A percentile compares a stretch with the other conserved stretches of the same genome.
Conservation (phyloP, 1,139 yeast genomes). For the Nakaseomyces bracarensis region DNA sequence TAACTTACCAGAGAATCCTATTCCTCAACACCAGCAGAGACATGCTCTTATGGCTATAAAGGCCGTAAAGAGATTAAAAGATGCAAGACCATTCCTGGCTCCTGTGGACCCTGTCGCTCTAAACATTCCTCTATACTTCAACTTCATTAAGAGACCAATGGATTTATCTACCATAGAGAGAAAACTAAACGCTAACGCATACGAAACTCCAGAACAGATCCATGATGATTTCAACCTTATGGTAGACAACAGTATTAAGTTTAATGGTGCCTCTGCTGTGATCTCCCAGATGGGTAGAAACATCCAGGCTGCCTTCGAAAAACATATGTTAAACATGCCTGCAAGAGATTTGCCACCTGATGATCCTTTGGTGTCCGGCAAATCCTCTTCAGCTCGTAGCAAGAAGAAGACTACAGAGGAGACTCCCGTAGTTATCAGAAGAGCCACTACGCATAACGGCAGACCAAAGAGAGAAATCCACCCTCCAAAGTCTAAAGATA, state of each 20-base stretch:
- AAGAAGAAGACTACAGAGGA: constrained; percentile 21
- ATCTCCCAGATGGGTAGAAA: constrained; percentile 88
- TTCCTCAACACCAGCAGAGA: constrained; percentile 76
- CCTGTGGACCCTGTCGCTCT: constrained; percentile 88
- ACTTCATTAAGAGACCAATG: constrained; percentile 82
- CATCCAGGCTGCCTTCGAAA: constrained; percentile 85
- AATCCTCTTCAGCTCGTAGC: constrained; percentile 14
- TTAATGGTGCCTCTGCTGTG: constrained; percentile 77
- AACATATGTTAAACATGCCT: constrained; percentile 90
- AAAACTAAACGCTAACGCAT: constrained; percentile 62
- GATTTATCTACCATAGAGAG: constrained; percentile 85
- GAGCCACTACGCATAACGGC: constrained; percentile 50
- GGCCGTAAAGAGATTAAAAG: constrained; percentile 83
- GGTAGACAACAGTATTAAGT: constrained; percentile 71
- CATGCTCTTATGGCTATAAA: constrained; percentile 56
- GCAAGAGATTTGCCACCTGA: constrained; percentile 51
- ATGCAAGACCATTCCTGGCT: constrained; percentile 78
- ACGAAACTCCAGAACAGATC: constrained; percentile 59
- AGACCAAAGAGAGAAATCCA: constrained; percentile 94
- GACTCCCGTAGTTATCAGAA: constrained; percentile 40
- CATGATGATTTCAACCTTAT: constrained; percentile 76
- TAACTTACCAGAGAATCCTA: constrained; percentile 57
- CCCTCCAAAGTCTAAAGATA: constrained; percentile 91
- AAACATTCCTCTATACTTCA: constrained; percentile 85
- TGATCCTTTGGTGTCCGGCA: constrained; percentile 17